Conservation (phyloP, 495 filamentous ascomycete species). For the Talaromyces thailandensis region DNA sequence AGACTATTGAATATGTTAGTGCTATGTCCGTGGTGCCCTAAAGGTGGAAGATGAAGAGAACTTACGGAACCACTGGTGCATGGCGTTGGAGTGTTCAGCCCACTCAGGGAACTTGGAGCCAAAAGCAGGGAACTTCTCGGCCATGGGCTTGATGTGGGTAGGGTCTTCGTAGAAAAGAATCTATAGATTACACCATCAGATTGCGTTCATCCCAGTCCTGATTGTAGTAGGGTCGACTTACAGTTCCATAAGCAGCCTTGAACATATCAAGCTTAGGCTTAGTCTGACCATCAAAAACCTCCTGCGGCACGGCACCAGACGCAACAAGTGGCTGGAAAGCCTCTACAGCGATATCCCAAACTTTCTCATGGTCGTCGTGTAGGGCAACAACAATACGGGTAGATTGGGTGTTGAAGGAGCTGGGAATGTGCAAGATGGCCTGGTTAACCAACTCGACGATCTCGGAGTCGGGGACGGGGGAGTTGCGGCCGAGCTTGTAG, state of each 20-base stretch:
- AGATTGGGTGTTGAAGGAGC: slow-evolving; percentile 48
- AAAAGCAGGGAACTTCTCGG: slow-evolving; percentile 36
- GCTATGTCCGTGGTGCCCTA: neutral
- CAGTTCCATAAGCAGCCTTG: slow-evolving; percentile 39
- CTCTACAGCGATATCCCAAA: slow-evolving; percentile 40
- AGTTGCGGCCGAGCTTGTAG: slow-evolving; percentile 36
- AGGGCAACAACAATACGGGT: slow-evolving; percentile 39
- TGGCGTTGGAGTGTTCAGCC: slow-evolving; percentile 45
- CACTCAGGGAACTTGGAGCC: slow-evolving; percentile 37
- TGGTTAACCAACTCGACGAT: slow-evolving; percentile 41
- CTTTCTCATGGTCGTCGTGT: slow-evolving; percentile 37
- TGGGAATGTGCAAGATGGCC: slow-evolving; percentile 39
- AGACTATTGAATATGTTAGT: slow-evolving; percentile 20
- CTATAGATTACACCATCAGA: slow-evolving; percentile 13
- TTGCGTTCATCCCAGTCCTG: neutral
- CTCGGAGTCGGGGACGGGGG: slow-evolving; percentile 36
- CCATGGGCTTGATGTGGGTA: slow-evolving; percentile 27
- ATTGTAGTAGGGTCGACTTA: slow-evolving; percentile 11
- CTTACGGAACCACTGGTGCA: slow-evolving; percentile 46
- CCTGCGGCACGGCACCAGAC: slow-evolving; percentile 24
- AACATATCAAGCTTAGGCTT: slow-evolving; percentile 34
- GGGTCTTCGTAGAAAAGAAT: slow-evolving; percentile 47
- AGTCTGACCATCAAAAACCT: slow-evolving; percentile 36
- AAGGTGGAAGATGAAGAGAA: neutral
- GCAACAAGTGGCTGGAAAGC: slow-evolving; percentile 28